These are phyloP conservation scores for Botrytis aclada DNA, from an alignment of 2,329 filamentous ascomycete genomes.

Conservation along the genomic window DNA sequence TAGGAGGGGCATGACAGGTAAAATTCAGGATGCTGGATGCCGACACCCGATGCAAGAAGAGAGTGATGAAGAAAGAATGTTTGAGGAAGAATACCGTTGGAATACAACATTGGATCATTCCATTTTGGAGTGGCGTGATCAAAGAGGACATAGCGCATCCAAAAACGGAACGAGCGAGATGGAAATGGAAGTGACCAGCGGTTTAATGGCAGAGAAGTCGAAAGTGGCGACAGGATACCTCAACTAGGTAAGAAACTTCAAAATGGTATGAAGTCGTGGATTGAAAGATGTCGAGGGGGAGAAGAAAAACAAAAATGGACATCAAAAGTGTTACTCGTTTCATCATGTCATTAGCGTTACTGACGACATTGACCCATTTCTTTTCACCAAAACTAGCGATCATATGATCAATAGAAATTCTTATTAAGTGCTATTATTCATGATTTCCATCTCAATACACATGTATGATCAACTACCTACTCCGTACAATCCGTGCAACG, in stretches of 20 bases:
- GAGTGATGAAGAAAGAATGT: not conserved
- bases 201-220: no score
- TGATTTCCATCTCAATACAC: not conserved
- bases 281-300: not conserved
- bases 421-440: not conserved
- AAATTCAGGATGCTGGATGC: not conserved
- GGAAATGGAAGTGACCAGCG: not conserved
- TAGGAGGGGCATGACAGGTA: not conserved
- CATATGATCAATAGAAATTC: not conserved
- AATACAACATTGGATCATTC: not conserved
- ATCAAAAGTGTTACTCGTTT: not conserved
- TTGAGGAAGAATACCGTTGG: not conserved
- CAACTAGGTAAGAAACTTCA: not conserved
- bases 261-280: not conserved
- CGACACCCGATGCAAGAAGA: not conserved
- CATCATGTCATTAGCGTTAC: not conserved
- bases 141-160: not conserved
- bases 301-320: not conserved
- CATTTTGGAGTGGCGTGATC: not conserved
- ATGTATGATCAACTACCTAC: not conserved
- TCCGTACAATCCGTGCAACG: not conserved
- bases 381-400: not conserved
- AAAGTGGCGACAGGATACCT: not conserved
- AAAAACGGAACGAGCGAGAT: not conserved
- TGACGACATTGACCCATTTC: not conserved